Base-by-base conservation (phyloP, 352 stramenopile species). In the Aphanomyces cochlioides region DNA sequence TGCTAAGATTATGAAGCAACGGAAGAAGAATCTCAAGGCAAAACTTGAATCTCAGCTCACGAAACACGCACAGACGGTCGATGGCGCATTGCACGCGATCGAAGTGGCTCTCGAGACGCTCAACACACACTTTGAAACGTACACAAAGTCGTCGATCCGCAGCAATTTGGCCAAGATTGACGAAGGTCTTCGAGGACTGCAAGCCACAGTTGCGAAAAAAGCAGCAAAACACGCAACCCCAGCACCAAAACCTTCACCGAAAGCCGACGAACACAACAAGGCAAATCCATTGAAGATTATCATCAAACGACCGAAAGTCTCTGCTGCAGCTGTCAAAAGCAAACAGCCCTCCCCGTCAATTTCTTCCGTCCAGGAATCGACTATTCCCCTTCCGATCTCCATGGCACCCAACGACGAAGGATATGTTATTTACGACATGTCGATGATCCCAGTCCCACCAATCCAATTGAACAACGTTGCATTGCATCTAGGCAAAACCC, bases 161-260 rank as follows among this genome's bases (percentile, higher is more conserved):
- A 61, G 43, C 28, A 40, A 17, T 37, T 37, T 61, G 12, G 54
- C 28, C 54, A 61, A 61, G 43, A 40, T 61, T 7, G 54, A 61
- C 17, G 54, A 61, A 39, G 54, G 54, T 7, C 34, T 61, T 12
- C 54, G 21, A n/a, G 54, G 54, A 17, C 7, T 61, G n/a, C 54
- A 41, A 37, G 19, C 54, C 12, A n/a, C 43, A 0, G 43, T n/a
- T n/a, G 43, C 43, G 43, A 50, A 61, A 61, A 19, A 58, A n/a
- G 13, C 45, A 53, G 13, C 45, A n/a, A 15, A n/a, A 53, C 45
- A 53, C 13, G n/a, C 45, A 53, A 53, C 45, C 13, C 45, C 45
- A 15, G n/a, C 45, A n/a, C 13, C 45, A n/a, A n/a, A 53, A 15
- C 13, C 45, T 53, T 2, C 45, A n/a, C 13, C n/a, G 13, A 53